These are phyloP conservation scores for Triangularia verruculosa DNA, from an alignment of 2,329 filamentous ascomycete species.

Conservation along the genomic window DNA sequence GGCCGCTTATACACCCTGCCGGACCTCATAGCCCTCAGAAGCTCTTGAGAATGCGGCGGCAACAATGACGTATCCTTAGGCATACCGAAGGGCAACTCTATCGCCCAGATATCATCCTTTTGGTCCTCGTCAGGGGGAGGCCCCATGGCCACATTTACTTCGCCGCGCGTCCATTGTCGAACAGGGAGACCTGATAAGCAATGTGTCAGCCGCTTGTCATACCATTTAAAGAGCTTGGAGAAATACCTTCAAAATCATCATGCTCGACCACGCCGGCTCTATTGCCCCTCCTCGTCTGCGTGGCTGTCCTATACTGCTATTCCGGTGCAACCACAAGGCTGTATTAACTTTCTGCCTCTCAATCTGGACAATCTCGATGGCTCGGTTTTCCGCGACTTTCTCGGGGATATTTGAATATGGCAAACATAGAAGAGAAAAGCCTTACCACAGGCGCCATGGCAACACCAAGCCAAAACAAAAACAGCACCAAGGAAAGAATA, in stretches of 20 bases:
- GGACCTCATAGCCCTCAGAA: constrained; percentile 77
- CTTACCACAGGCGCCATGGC: constrained; percentile 7
- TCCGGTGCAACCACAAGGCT: background rate
- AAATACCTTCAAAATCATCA: constrained; percentile 55
- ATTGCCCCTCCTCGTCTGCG: constrained; percentile 55
- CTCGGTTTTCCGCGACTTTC: background rate
- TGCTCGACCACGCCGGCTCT: constrained; percentile 57
- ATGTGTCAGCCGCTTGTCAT: background rate
- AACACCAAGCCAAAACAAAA: background rate
- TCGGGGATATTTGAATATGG: background rate
- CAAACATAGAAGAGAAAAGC: background rate
- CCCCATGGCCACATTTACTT: constrained; percentile 65
- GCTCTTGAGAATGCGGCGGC: constrained; percentile 73
- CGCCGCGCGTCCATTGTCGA: constrained; percentile 80
- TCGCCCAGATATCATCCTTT: constrained; percentile 66
- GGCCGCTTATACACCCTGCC: constrained; percentile 73
- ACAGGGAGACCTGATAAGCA: constrained; percentile 67
- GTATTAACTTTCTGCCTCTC: background rate
- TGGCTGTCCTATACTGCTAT: constrained; percentile 28
- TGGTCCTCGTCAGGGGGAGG: constrained; percentile 60
- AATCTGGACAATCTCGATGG: background rate
- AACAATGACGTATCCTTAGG: constrained; percentile 80
- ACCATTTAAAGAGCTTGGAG: background rate
- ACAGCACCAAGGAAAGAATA: background rate
- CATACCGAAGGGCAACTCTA: constrained; percentile 75